Conservation (phyloP, 2,329 filamentous ascomycete genomes). For the Akanthomyces dipterigenus region DNA sequence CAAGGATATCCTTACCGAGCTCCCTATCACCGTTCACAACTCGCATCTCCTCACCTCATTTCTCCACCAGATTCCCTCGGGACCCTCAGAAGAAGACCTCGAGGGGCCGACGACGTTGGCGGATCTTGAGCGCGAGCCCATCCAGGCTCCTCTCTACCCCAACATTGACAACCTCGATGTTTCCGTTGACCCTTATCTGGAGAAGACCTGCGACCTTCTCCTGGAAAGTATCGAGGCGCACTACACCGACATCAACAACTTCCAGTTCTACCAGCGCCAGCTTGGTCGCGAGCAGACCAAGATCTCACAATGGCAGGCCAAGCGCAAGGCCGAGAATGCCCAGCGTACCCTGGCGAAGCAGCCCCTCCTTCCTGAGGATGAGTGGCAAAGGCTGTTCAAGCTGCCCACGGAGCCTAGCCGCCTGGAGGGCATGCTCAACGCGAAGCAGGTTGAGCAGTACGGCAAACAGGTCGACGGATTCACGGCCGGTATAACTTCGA, state of each 20-base stretch:
- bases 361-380: constrained; percentile 81
- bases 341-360: constrained; percentile 82
- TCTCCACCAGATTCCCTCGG: constrained; percentile 79
- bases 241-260: constrained; percentile 98
- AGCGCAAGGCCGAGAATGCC: constrained; percentile 94
- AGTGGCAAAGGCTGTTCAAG: constrained; percentile 98
- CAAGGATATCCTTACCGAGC: constrained; percentile 87
- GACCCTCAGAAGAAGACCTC: constrained; percentile 56
- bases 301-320: constrained; percentile 92
- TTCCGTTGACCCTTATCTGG: constrained; percentile 92
- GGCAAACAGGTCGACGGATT: constrained; percentile 95
- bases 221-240: constrained; percentile 96
- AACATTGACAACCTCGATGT: constrained; percentile 88
- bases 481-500: constrained; percentile 81
- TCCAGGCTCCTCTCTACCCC: constrained; percentile 65
- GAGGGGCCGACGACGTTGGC: constrained; percentile 72
- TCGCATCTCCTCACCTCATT: constrained; percentile 93
- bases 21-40: constrained; percentile 89
- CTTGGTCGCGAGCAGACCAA: constrained; percentile 91
- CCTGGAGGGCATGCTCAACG: constrained; percentile 89
- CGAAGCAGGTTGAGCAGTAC: constrained; percentile 95
- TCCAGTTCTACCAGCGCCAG: constrained; percentile 91
- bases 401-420: constrained; percentile 89
- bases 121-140: constrained; percentile 63
- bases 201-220: constrained; percentile 95